These are phyloP conservation scores for Candida sakaeoensis DNA, from an alignment of 805 yeast species.

Conservation along the genomic window DNA sequence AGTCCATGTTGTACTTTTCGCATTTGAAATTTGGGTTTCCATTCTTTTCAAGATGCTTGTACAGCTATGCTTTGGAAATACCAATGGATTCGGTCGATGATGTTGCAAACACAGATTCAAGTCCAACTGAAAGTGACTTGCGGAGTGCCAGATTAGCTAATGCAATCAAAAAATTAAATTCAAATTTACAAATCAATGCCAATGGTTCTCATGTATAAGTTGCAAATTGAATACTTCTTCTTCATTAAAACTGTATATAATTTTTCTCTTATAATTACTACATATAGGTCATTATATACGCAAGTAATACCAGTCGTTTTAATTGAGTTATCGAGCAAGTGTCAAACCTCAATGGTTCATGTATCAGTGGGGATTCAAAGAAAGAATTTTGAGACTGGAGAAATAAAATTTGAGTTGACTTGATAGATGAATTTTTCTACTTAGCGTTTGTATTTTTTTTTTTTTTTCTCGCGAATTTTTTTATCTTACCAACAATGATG, in stretches of 20 bases:
- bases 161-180: background rate
- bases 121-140: background rate
- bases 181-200: background rate
- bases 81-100: conserved; percentile 3
- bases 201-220: background rate
- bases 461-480: conserved; percentile 1
- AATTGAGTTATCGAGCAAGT: no score
- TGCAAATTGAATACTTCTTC: background rate
- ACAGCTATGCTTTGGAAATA: conserved; percentile 11
- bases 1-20: conserved; percentile 13
- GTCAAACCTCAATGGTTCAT: no score
- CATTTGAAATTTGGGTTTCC: conserved; percentile 16
- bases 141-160: conserved; percentile 1
- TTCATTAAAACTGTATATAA: no score
- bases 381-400: no score
- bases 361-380: no score
- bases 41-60: conserved; percentile 16
- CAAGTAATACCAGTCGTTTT: no score
- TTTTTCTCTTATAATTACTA: no score
- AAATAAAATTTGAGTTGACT: no score
- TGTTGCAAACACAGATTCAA: background rate
- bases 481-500: background rate
- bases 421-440: background rate
- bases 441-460: background rate
- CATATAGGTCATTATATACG: no score